Percentiles rank a stretch among this genome's conserved stretches.
phyloP scores from a whole-genome alignment of 805 yeast species.

The Candida methanosorbosa region DNA sequence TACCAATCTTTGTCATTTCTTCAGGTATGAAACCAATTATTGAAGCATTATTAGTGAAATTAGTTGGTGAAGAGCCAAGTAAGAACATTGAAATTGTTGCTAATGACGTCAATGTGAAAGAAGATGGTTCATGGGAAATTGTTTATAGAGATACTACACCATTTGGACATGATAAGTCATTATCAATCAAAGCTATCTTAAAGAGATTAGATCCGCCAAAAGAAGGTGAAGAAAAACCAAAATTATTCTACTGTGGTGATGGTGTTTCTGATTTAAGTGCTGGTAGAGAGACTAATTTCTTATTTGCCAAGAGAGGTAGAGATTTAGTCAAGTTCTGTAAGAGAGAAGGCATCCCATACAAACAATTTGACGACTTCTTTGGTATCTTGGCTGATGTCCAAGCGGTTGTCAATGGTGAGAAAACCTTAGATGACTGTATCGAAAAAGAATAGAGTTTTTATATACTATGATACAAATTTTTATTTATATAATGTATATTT shows the following conservation, averaged over 20 bases:
- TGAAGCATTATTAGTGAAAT: slow-evolving; percentile 58
- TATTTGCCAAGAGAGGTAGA: slow-evolving; percentile 89
- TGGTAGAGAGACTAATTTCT: slow-evolving; percentile 86
- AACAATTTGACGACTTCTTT: slow-evolving; percentile 67
- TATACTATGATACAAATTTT: too few species aligned
- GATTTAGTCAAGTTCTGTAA: slow-evolving; percentile 83
- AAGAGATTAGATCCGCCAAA: slow-evolving; percentile 20
- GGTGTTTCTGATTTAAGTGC: slow-evolving; percentile 95
- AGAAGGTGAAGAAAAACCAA: slow-evolving; percentile 38
- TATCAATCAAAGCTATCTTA: slow-evolving; percentile 52
- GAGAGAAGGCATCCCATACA: slow-evolving; percentile 73
- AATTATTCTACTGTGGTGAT: slow-evolving; percentile 90
- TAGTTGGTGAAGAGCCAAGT: slow-evolving; percentile 66
- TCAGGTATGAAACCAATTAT: slow-evolving; percentile 94
- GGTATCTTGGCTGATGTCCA: slow-evolving; percentile 64
- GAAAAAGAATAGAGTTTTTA: slow-evolving; percentile 22
- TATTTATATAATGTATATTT: too few species aligned
- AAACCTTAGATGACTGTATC: slow-evolving; percentile 24
- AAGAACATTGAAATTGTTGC: slow-evolving; percentile 71
- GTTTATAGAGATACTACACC: slow-evolving; percentile 76
- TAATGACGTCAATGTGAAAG: slow-evolving; percentile 54
- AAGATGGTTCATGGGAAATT: slow-evolving; percentile 69
- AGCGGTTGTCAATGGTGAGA: slow-evolving; percentile 39
- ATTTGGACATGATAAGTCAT: slow-evolving; percentile 93
- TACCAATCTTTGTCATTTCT: slow-evolving; percentile 83